A percentile compares a stretch with the other conserved stretches of the same genome.
Evolutionary conservation across 2,329 filamentous ascomycete genomes (phyloP).

Genomic region (Epichloe bromicola): DNA sequence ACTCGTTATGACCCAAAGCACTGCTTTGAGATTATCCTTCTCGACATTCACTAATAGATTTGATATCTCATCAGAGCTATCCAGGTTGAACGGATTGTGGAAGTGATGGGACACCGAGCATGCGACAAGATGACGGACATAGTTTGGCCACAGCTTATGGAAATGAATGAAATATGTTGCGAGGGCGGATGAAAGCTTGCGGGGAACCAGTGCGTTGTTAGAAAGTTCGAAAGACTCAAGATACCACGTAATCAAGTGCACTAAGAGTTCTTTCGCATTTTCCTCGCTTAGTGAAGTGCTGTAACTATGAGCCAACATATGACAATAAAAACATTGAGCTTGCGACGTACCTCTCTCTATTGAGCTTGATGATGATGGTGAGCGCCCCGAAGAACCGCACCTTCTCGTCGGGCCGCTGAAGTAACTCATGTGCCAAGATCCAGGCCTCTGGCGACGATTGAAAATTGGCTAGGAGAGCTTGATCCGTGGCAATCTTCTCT

Average conservation of each 20-base stretch:
- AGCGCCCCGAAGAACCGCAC: conserved; percentile 86
- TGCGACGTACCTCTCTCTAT: conserved; percentile 58
- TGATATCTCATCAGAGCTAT: conserved; percentile 25
- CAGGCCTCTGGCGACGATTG: conserved; percentile 75
- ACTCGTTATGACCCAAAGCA: conserved; percentile 47
- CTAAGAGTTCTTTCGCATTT: conserved; percentile 45
- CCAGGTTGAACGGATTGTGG: conserved; percentile 10
- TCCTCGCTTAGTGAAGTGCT: conserved; percentile 40
- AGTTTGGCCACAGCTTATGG: conserved; percentile 51
- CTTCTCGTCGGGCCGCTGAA: conserved; percentile 56
- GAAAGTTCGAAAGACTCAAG: conserved; percentile 37
- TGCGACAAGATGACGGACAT: conserved; percentile 45
- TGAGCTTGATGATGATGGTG: conserved; percentile 88
- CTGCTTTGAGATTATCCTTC: conserved; percentile 35
- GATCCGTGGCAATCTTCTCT: conserved; percentile 36
- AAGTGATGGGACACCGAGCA: conserved; percentile 32
- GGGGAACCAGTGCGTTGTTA: conserved; percentile 47
- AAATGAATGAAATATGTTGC: conserved; percentile 65
- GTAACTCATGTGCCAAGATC: conserved; percentile 67
- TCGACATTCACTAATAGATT: conserved; percentile 35
- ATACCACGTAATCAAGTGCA: conserved; percentile 50
- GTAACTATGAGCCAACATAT: neutral
- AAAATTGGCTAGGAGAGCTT: conserved; percentile 64
- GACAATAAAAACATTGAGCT: conserved; percentile 12
- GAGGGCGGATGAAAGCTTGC: conserved; percentile 66